A percentile compares a stretch with the other conserved stretches of the same genome.
These are phyloP conservation scores for Pichiaceae sp. DNA, from an alignment of 1,139 yeast genomes.

Conservation along the genomic window DNA sequence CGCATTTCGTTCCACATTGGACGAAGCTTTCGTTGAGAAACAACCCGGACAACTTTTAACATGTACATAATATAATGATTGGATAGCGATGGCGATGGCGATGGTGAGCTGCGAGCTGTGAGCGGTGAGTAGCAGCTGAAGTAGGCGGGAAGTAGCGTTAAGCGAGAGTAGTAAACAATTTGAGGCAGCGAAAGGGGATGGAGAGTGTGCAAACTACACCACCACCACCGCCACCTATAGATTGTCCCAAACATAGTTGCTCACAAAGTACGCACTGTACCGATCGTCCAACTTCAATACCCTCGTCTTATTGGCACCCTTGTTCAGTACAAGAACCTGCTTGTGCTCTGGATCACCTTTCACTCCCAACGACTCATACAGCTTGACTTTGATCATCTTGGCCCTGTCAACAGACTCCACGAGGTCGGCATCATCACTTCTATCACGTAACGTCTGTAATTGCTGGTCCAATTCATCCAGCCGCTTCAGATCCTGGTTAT, in stretches of 20 bases:
- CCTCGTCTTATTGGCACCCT: slow-evolving; percentile 37
- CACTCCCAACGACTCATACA: slow-evolving; percentile 37
- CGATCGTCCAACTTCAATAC: slow-evolving; percentile 45
- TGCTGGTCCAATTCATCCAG: slow-evolving; percentile 32
- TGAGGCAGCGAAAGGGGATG: no score
- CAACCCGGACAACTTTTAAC: slow-evolving; percentile 71
- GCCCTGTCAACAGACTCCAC: slow-evolving; percentile 17
- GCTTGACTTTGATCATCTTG: slow-evolving; percentile 30
- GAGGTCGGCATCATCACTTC: slow-evolving; percentile 4
- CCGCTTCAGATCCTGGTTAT: slow-evolving; percentile 35
- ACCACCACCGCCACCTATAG: no score
- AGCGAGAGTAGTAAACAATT: no score
- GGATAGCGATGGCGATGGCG: slow-evolving; percentile 2
- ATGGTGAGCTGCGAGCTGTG: no score
- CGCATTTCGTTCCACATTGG: slow-evolving; percentile 85
- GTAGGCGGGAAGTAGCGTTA: no score
- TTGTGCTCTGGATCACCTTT: slow-evolving; percentile 29
- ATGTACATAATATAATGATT: neutral
- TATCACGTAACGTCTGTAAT: slow-evolving; percentile 17
- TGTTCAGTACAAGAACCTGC: slow-evolving; percentile 44
- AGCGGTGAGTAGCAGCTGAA: no score
- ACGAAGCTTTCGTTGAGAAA: slow-evolving; percentile 76
- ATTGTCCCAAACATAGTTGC: slow-evolving; percentile 69
- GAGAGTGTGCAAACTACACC: no score
- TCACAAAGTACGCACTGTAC: slow-evolving; percentile 54